Conservation (phyloP, 441 rosid species). For the Adansonia grandidieri region DNA sequence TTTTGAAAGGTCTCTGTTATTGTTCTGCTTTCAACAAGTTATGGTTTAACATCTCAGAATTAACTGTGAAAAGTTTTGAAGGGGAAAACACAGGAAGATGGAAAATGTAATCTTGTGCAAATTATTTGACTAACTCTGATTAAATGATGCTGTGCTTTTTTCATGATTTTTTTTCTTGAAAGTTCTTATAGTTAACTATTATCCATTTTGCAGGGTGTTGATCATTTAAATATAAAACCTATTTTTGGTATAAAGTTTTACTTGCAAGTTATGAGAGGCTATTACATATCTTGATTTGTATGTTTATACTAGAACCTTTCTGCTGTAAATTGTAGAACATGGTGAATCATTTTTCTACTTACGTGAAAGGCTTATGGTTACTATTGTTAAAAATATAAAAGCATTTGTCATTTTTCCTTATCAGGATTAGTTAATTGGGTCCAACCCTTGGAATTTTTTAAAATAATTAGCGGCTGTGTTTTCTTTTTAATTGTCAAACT, state of each 20-base stretch:
- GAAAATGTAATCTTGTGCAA: background rate
- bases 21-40: background rate
- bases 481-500: conserved; percentile 5
- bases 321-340: conserved; percentile 8
- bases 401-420: background rate
- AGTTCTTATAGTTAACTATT: background rate
- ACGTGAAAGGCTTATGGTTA: background rate
- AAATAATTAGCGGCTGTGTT: background rate
- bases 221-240: background rate
- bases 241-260: background rate
- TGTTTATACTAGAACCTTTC: conserved; percentile 8
- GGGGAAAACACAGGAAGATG: conserved; percentile 1
- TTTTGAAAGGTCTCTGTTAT: conserved; percentile 3
- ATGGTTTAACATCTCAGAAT: background rate
- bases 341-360: conserved; percentile 12
- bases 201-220: background rate
- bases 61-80: background rate
- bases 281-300: conserved; percentile 9
- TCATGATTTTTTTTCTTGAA: background rate
- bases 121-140: background rate
- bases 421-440: background rate
- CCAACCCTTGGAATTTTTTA: too few species aligned
- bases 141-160: background rate
- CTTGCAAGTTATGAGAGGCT: conserved; percentile 7
- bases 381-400: background rate